Evolutionary conservation across 345 rosid species (phyloP).

Genomic region (Cardamine occulta): DNA sequence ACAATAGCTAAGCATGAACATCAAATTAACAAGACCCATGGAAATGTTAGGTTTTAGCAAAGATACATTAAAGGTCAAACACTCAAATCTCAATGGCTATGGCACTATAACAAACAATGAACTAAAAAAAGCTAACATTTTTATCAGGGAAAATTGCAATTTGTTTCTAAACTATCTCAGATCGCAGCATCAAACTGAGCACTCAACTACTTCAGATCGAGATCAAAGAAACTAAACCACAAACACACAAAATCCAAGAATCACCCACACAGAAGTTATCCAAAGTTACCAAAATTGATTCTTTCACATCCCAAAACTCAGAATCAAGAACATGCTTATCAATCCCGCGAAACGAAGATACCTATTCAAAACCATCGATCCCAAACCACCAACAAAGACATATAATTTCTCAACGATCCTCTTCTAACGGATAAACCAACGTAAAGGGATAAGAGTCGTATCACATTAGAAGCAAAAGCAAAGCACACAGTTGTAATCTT

Average conservation of each 20-base stretch:
- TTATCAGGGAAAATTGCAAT: neutral
- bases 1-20: conserved; percentile 3
- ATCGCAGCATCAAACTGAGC: conserved; percentile 17
- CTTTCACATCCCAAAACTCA: conserved; percentile 17
- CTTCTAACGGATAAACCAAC: conserved; percentile 33
- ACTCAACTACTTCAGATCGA: conserved; percentile 11
- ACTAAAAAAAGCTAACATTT: neutral
- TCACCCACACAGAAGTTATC: neutral
- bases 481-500: conserved; percentile 31
- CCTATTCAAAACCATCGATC: conserved; percentile 29
- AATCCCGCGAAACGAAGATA: conserved; percentile 19
- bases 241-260: conserved; percentile 31
- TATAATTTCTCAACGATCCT: conserved; percentile 45
- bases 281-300: neutral
- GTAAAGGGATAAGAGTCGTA: conserved; percentile 32
- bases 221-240: neutral
- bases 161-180: conserved; percentile 2
- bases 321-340: conserved; percentile 37
- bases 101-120: neutral
- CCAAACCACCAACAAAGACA: conserved; percentile 29
- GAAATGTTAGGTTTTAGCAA: neutral
- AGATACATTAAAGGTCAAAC: neutral
- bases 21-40: neutral
- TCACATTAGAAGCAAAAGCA: conserved; percentile 33
- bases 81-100: conserved; percentile 1